Percentiles rank a stretch among this genome's conserved stretches.
Evolutionary conservation across 331 rosid genomes (phyloP).

Genomic region (Prunus yedoensis): DNA sequence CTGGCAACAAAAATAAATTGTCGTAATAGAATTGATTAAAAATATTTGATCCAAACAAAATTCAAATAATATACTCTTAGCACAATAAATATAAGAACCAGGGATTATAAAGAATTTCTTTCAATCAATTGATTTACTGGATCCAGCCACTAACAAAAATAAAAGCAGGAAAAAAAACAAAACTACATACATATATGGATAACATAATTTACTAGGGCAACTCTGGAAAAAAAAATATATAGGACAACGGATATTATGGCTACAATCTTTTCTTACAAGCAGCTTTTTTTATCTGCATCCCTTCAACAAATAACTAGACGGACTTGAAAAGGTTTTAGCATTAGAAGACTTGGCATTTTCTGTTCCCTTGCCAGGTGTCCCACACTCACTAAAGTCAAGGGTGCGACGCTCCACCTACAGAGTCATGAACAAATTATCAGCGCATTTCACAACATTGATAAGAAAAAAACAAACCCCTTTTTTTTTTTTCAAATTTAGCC

Average conservation of each 20-base stretch:
- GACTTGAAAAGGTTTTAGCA: slow-evolving; percentile 54
- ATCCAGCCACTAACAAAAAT: not conserved
- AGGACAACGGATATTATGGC: not conserved
- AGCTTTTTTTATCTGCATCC: slow-evolving; percentile 53
- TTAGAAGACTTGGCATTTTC: slow-evolving; percentile 52
- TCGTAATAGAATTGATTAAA: too few relatives aligned
- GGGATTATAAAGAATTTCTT: slow-evolving; percentile 6
- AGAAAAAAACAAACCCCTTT: not conserved
- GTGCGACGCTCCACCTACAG: slow-evolving; percentile 77
- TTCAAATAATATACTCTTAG: too few relatives aligned
- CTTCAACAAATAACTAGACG: slow-evolving; percentile 75
- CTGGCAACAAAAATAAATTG: too few relatives aligned
- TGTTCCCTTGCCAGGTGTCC: slow-evolving; percentile 58
- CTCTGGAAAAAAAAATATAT: not conserved
- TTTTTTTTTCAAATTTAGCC: too few relatives aligned
- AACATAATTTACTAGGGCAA: not conserved
- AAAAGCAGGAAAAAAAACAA: not conserved
- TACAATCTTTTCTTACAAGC: not conserved
- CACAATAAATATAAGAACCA: too few relatives aligned
- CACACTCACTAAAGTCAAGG: slow-evolving; percentile 96
- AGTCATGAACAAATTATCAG: not conserved
- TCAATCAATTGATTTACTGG: not conserved
- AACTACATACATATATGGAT: slow-evolving; percentile 16
- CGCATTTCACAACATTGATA: not conserved
- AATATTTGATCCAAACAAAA: too few relatives aligned